These are phyloP conservation scores for Fusarium miscanthi DNA, from an alignment of 2,329 filamentous ascomycete species.

Conservation along the genomic window DNA sequence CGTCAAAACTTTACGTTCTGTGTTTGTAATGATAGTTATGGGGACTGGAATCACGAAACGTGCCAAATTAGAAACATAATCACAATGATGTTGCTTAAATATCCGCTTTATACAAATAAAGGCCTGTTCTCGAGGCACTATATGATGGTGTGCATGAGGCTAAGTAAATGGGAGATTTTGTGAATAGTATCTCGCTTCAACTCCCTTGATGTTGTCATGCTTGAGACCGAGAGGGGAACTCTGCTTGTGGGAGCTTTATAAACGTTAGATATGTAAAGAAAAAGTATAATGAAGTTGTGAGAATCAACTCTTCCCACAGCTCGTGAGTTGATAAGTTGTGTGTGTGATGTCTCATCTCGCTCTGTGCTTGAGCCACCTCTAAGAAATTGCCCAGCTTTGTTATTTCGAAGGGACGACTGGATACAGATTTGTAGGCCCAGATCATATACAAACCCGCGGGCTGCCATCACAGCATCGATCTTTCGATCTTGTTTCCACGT, in stretches of 20 bases:
- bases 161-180: too few species aligned
- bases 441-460: not conserved
- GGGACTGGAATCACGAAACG: not conserved
- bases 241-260: not conserved
- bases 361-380: not conserved
- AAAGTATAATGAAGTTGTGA: not conserved
- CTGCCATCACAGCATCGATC: not conserved
- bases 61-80: not conserved
- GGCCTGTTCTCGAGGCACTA: not conserved
- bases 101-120: too few species aligned
- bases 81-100: not conserved
- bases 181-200: not conserved
- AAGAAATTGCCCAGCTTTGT: not conserved
- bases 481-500: not conserved
- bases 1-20: not conserved
- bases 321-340: not conserved
- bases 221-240: not conserved
- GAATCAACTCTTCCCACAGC: not conserved
- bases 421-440: not conserved
- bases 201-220: not conserved
- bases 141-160: not conserved
- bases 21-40: not conserved
- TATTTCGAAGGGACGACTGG: not conserved
- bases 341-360: not conserved
- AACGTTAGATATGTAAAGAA: too few species aligned